Evolutionary conservation across 345 rosid species (phyloP).

Genomic region (Syzygium grande): DNA sequence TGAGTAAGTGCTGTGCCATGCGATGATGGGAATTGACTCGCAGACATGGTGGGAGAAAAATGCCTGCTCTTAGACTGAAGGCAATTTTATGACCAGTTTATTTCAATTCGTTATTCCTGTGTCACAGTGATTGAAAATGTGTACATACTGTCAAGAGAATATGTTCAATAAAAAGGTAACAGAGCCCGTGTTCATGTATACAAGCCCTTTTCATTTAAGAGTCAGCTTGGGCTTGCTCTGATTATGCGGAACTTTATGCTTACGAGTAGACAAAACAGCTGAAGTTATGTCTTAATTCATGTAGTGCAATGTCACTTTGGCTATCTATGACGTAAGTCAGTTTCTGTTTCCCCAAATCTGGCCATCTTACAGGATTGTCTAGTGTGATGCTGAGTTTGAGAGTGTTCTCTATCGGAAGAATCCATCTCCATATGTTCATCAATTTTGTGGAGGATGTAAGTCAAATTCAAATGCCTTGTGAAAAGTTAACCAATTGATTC

Average conservation of each 20-base stretch:
- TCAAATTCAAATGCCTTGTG: not conserved
- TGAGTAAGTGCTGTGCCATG: slow-evolving; percentile 6
- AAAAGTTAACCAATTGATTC: not conserved
- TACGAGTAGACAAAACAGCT: not conserved
- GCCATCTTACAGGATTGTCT: not conserved
- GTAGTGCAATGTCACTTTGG: not conserved
- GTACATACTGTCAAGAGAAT: not conserved
- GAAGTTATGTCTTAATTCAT: not conserved
- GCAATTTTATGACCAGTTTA: not conserved
- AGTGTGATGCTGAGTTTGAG: not conserved
- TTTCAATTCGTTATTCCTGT: not conserved
- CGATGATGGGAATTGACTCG: not conserved
- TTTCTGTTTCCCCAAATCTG: not conserved
- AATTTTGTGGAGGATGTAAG: not conserved
- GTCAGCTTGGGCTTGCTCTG: not conserved
- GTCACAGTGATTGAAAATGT: not conserved
- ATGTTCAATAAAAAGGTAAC: not conserved
- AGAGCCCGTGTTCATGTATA: not conserved
- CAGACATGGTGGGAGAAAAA: not conserved
- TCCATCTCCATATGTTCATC: not conserved
- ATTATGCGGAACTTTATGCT: not conserved
- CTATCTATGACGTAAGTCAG: not conserved
- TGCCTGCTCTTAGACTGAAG: not conserved
- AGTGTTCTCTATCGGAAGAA: not conserved
- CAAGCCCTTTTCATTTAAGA: not conserved